These are phyloP conservation scores for Colletotrichum destructivum DNA, from an alignment of 2,329 filamentous ascomycete genomes.

Conservation along the genomic window DNA sequence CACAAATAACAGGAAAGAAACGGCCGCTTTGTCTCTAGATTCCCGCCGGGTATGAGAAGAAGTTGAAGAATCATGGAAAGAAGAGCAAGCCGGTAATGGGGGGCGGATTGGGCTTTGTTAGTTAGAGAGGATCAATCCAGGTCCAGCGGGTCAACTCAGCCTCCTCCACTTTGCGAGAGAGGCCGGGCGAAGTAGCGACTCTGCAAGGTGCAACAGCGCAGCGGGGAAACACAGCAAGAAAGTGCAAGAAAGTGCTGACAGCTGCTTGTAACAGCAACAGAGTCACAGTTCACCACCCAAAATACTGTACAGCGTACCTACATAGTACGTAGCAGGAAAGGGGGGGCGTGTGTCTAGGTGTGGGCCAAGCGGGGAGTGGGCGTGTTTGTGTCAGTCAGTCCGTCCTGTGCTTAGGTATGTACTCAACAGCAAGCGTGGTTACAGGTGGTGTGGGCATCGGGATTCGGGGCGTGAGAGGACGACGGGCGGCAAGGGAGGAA, in stretches of 20 bases:
- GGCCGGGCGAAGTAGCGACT: slow-evolving; percentile 13
- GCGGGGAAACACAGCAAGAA: not conserved
- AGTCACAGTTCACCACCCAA: slow-evolving; percentile 38
- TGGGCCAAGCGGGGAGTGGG: slow-evolving; percentile 22
- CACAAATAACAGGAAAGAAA: slow-evolving; percentile 27
- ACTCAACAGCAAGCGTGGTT: not conserved
- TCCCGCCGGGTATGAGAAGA: slow-evolving; percentile 29
- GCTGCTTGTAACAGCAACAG: slow-evolving; percentile 28
- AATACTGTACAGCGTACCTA: slow-evolving; percentile 16
- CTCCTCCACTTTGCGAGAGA: slow-evolving; percentile 39
- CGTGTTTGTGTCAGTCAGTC: not conserved
- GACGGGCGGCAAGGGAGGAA: slow-evolving; percentile 31
- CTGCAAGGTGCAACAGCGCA: slow-evolving; percentile 11
- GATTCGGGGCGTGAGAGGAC: slow-evolving; percentile 10
- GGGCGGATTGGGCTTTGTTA: slow-evolving; percentile 42
- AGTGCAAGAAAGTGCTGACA: slow-evolving; percentile 2
- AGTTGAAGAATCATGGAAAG: slow-evolving; percentile 23
- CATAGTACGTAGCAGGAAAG: slow-evolving; percentile 16
- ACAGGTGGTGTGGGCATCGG: slow-evolving; percentile 5
- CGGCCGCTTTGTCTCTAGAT: slow-evolving; percentile 14
- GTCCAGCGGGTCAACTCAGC: slow-evolving; percentile 39
- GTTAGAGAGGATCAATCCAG: slow-evolving; percentile 39
- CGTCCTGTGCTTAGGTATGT: not conserved
- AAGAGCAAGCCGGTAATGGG: slow-evolving; percentile 18
- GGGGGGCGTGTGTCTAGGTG: slow-evolving; percentile 5